Base-by-base conservation (phyloP, 805 yeast species). In the Kuraishia cidri region DNA sequence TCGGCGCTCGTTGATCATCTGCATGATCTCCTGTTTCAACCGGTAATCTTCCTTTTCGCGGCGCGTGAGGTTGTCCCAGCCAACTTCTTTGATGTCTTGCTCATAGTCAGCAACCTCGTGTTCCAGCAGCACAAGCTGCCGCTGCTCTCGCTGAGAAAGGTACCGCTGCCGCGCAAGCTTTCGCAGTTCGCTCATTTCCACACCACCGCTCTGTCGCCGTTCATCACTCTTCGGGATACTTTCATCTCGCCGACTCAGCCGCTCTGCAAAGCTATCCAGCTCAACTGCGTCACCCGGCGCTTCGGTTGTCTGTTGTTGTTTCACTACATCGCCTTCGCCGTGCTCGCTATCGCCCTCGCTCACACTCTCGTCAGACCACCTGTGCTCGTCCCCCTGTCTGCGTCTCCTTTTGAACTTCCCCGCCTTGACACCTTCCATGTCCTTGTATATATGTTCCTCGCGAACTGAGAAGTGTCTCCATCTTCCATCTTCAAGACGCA, bases 41-140 rank as follows among this genome's bases (percentile, higher is more conserved):
- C 52, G 52, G 31, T 71, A 64, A 30, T 77, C 79, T n/a, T 61
- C 50, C 30, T 60, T 67, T 39, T 79, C 84, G 15, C 50, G 48
- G 16, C 45, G 44, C 1, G 75, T 60, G 13, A 79, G 45, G 14
- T 65, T 60, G 2, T 62, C 58, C 79, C 79, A 73, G 1, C 83
- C 82, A 42, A 66, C 57, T 37, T 57, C 45, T 12, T 58, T 44
- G 12, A 74, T 63, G 44, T 72, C 75, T 11, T 56, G 54, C 43
- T 75, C 79, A 23, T 68, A 55, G 7, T 61, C 68, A 3, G 47
- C 50, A 10, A 79, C 55, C 31, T 76, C 83, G 16, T 54, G 54
- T 29, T 62, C 59, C 11, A 75, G 36, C 11, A 67, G 44, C 9
- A 56, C 42, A 12, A 66, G 46, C 41, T 69, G 64, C 40, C 66